A percentile compares a stretch with the other conserved stretches of the same genome.
phyloP scores from a whole-genome alignment of 2,329 filamentous ascomycete genomes.

The Xylariaceae sp. region DNA sequence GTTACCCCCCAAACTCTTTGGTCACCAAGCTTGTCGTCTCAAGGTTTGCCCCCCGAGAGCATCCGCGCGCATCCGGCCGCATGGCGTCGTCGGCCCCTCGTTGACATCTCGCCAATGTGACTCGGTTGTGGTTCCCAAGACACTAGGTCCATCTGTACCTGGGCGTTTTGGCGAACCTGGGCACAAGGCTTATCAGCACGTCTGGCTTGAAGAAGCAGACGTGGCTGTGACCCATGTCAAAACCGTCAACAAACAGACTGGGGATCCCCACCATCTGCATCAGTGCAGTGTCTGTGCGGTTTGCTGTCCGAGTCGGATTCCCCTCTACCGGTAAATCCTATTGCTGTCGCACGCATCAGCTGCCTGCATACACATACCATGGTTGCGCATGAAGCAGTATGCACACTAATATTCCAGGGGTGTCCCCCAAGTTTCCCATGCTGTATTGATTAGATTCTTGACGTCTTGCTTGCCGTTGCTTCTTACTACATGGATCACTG shows the following conservation, averaged over 20 bases:
- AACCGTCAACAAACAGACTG: slow-evolving; percentile 19
- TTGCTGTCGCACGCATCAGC: slow-evolving; percentile 19
- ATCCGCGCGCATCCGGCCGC: slow-evolving; percentile 2
- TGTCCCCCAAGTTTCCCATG: slow-evolving; percentile 7
- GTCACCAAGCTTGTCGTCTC: slow-evolving; percentile 7
- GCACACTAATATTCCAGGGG: slow-evolving; percentile 9
- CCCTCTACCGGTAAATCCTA: slow-evolving; percentile 1
- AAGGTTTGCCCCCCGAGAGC: slow-evolving; percentile 3
- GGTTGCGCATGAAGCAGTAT: slow-evolving; percentile 10
- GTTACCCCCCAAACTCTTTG: slow-evolving; percentile 2
- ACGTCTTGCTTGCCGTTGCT: slow-evolving; percentile 3
- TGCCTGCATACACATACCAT: slow-evolving; percentile 5
- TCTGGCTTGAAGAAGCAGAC: slow-evolving; percentile 29
- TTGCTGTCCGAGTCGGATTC: slow-evolving; percentile 10
- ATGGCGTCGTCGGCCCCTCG: slow-evolving; percentile 7
- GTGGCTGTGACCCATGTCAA: slow-evolving; percentile 19
- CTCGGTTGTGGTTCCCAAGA: slow-evolving; percentile 8
- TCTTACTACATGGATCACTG: slow-evolving; percentile 6
- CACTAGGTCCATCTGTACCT: slow-evolving; percentile 19
- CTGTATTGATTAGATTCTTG: background rate
- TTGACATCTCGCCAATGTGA: slow-evolving; percentile 9
- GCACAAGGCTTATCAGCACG: slow-evolving; percentile 16
- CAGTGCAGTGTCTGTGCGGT: slow-evolving; percentile 15
- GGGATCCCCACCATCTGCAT: slow-evolving; percentile 17
- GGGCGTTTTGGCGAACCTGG: slow-evolving; percentile 8